phyloP scores from a whole-genome alignment of 768 basidiomycete species.

The Rhizopogon rudus region DNA sequence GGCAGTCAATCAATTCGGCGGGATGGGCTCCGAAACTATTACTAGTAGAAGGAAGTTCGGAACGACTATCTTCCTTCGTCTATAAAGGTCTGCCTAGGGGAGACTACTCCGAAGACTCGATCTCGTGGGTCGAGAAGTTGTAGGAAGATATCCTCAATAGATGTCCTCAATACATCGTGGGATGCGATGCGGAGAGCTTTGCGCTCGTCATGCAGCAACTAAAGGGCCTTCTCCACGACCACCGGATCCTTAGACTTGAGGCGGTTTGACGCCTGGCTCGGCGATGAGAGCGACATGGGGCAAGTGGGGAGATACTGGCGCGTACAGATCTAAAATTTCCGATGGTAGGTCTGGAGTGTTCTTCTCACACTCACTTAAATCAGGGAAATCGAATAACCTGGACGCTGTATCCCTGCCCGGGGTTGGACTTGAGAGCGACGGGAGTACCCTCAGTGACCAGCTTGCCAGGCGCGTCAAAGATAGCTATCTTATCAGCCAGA shows the following conservation, averaged over 20 bases:
- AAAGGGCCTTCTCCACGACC: conserved; percentile 51
- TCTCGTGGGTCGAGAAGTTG: conserved; percentile 33
- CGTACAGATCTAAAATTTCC: conserved; percentile 36
- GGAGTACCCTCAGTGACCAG: conserved; percentile 71
- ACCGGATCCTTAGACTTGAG: conserved; percentile 55
- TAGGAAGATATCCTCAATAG: conserved; percentile 81
- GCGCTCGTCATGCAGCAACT: conserved; percentile 44
- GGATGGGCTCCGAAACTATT: no score
- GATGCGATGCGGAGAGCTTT: conserved; percentile 35
- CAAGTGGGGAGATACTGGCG: conserved; percentile 41
- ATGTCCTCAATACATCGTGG: conserved; percentile 67
- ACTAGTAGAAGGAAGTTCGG: no score
- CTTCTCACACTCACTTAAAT: conserved; percentile 20
- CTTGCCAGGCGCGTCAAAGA: conserved; percentile 71
- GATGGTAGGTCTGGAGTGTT: conserved; percentile 9
- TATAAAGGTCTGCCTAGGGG: no score
- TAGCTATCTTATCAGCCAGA: conserved; percentile 69
- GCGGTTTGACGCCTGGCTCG: conserved; percentile 45
- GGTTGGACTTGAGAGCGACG: conserved; percentile 62
- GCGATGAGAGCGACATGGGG: conserved; percentile 37
- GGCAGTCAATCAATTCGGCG: no score
- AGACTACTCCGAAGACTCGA: neutral
- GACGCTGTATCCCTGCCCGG: conserved; percentile 70
- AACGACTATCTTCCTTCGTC: no score
- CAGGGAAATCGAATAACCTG: conserved; percentile 43